Conservation (phyloP, 2,329 filamentous ascomycete genomes). For the Xylaria sp. region DNA sequence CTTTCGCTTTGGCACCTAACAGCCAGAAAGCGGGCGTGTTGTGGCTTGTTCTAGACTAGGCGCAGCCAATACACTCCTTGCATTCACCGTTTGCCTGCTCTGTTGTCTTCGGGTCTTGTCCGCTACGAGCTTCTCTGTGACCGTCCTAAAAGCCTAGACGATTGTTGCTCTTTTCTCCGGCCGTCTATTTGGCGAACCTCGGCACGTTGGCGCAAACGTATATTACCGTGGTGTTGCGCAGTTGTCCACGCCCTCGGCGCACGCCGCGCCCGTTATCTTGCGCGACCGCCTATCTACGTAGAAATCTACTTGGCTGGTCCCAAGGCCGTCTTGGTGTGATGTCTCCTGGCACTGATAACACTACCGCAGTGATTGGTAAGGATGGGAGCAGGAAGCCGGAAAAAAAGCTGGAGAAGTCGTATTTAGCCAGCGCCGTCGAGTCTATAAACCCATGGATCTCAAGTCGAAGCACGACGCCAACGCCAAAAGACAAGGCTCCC, state of each 20-base stretch:
- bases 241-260: neutral
- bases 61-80: neutral
- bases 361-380: slow-evolving; percentile 27
- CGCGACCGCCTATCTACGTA: slow-evolving; percentile 1
- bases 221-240: slow-evolving; percentile 6
- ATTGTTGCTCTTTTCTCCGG: neutral
- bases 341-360: slow-evolving; percentile 32
- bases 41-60: neutral
- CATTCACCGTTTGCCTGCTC: neutral
- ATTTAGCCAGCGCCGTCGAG: slow-evolving; percentile 64
- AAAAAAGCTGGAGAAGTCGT: slow-evolving; percentile 63
- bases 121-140: neutral
- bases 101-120: neutral
- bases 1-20: slow-evolving; percentile 1
- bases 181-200: neutral
- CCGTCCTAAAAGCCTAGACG: neutral
- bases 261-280: neutral
- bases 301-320: slow-evolving; percentile 32
- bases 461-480: slow-evolving; percentile 56
- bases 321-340: slow-evolving; percentile 32
- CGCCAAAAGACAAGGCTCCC: slow-evolving; percentile 47
- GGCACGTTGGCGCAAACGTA: slow-evolving; percentile 9
- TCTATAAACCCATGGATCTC: slow-evolving; percentile 66
- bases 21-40: neutral
- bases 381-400: slow-evolving; percentile 41